Evolutionary conservation across 2,329 filamentous ascomycete genomes (phyloP), one percentile per base, ranked within the genome.

Genomic region (Penicillium digitatum): DNA sequence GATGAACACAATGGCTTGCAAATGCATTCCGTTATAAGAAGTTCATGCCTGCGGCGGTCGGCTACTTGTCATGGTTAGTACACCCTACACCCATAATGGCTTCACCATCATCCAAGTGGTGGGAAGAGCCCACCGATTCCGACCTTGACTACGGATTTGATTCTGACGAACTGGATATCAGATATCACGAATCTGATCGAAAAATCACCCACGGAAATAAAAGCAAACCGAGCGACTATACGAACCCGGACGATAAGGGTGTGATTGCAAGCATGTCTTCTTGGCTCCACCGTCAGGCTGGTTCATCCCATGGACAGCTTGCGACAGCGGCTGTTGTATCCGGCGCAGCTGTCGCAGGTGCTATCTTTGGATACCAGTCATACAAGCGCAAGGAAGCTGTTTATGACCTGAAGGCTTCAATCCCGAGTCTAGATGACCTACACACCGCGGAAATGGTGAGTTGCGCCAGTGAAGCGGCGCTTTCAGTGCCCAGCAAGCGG

Each of bases 361-460:
- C 81, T 1, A 82, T 86, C 44, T 72, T 85, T 44, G 81, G 82
- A 3, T 78, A 81, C 50, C 83, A 86, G 66, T 77, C 81, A 51
- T 76, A 81, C 34, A 78, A 76, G 60, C 76, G 81, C 55, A 78
- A 77, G 65, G 80, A 81, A 61, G 79, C 78, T 46, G 77, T 86
- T 22, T 74, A 80, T 52, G 76, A 83, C 46, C 66, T 87, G 54
- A 87, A 87, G 63, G 79, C 79, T 40, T 85, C 83, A 1, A 87
- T 87, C 58, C 83, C 83, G 22, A 75, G 76, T n/a, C 62, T 82
- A 42, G 72, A 78, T 51, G 76, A 80, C 34, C 72, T 76, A 35
- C 78, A 83, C 66, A 74, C 74, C 60, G 75, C 81, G 12, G 76
- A 77, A 48, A 76, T 76, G 70, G 82, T 84, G 58, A 51, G 63